Conservation (phyloP, 208 protist genomes). For the Spongospora subterranea region DNA sequence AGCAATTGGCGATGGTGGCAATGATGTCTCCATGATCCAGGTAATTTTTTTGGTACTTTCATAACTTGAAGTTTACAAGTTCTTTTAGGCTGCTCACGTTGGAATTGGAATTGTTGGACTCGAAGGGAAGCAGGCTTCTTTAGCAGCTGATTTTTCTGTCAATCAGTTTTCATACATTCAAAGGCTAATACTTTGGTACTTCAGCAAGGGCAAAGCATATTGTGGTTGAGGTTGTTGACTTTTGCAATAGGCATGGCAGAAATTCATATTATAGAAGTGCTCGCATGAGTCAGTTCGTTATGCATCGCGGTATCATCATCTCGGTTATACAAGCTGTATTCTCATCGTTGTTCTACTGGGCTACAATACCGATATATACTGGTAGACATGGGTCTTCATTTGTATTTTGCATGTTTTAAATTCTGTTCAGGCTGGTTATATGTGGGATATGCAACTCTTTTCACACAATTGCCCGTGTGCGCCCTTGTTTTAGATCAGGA, state of each 20-base stretch:
- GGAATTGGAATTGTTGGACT: conserved; percentile 95
- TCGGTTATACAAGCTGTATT: conserved; percentile 93
- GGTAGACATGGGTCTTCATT: conserved; percentile 55
- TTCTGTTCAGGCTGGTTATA: conserved; percentile 79
- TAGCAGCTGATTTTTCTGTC: conserved; percentile 97
- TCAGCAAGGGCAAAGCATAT: not conserved
- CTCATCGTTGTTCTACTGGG: conserved; percentile 94
- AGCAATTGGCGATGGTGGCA: conserved; percentile 97
- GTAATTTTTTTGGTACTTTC: not conserved
- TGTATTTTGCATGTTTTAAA: not conserved
- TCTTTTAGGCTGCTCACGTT: conserved; percentile 81
- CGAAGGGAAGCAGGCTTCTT: conserved; percentile 95
- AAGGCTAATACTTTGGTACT: conserved; percentile 75
- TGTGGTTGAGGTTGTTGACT: not conserved
- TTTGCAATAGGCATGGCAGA: conserved; percentile 75
- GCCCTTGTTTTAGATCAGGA: conserved; percentile 96
- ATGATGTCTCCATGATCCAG: conserved; percentile 95
- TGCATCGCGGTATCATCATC: conserved; percentile 97
- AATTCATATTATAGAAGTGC: conserved; percentile 76
- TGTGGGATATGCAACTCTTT: conserved; percentile 95
- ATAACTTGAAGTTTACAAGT: no score
- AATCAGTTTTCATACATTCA: conserved; percentile 77
- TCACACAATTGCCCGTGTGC: conserved; percentile 96
- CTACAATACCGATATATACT: conserved; percentile 93
- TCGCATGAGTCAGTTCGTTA: conserved; percentile 88